Conservation (phyloP, 805 yeast species). For the Wickerhamomyces tratensis region DNA sequence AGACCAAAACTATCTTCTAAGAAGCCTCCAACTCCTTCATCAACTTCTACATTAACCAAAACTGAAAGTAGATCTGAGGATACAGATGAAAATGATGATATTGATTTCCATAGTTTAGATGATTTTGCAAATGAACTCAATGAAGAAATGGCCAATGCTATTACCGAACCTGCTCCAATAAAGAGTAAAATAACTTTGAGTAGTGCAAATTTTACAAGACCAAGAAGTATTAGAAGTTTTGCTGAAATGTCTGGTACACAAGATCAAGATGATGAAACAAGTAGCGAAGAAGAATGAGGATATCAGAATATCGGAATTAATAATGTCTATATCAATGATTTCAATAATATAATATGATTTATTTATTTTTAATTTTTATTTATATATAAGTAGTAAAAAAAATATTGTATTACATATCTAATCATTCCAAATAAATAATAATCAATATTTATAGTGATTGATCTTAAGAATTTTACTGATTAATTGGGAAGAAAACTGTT, state of each 20-base stretch:
- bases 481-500: too few relatives aligned
- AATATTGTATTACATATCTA: too few relatives aligned
- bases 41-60: conserved; percentile 13
- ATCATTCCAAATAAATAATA: too few relatives aligned
- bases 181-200: background rate
- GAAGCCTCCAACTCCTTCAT: conserved; percentile 8
- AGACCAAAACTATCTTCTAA: conserved; percentile 14
- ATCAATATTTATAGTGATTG: too few relatives aligned
- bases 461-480: too few relatives aligned
- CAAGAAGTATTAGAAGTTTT: conserved; percentile 15
- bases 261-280: conserved; percentile 16
- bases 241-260: conserved; percentile 7
- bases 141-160: conserved; percentile 2
- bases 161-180: background rate
- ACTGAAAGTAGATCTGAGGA: background rate
- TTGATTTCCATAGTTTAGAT: conserved; percentile 13
- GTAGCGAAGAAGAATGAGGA: conserved; percentile 17
- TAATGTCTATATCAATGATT: too few relatives aligned
- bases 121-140: conserved; percentile 15
- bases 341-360: too few relatives aligned
- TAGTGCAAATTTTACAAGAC: conserved; percentile 2
- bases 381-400: too few relatives aligned
- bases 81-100: conserved; percentile 5
- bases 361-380: too few relatives aligned
- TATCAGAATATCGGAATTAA: background rate